phyloP scores from a whole-genome alignment of 371 early-diverging fungal genomes.

The Saksenaea oblongispora region DNA sequence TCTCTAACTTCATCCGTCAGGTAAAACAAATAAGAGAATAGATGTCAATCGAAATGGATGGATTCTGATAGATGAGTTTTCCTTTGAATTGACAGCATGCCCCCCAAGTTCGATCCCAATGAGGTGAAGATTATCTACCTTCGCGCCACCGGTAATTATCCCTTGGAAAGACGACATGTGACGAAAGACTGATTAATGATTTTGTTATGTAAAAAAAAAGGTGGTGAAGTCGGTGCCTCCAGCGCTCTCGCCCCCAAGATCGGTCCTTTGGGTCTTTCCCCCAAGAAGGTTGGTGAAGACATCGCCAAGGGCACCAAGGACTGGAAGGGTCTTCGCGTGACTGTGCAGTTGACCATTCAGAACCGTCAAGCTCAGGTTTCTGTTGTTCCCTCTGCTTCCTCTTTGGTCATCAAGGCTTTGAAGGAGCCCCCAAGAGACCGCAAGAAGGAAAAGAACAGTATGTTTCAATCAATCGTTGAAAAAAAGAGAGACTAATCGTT shows the following conservation, averaged over 20 bases:
- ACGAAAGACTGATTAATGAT: neutral
- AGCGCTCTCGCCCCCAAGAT: constrained; percentile 97
- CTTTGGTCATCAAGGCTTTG: constrained; percentile 98
- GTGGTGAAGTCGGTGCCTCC: constrained; percentile 86
- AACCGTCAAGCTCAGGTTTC: constrained; percentile 99
- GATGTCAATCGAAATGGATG: neutral
- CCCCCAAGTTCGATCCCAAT: constrained; percentile 85
- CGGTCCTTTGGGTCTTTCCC: constrained; percentile 99
- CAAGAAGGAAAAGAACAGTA: constrained; percentile 99
- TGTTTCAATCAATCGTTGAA: constrained; percentile 6
- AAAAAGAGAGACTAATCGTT: neutral
- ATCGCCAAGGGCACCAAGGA: constrained; percentile 99
- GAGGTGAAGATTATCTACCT: constrained; percentile 88
- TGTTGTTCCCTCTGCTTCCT: constrained; percentile 97
- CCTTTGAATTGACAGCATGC: constrained; percentile 27
- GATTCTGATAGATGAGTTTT: neutral
- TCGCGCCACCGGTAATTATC: constrained; percentile 83
- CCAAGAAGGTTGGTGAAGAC: constrained; percentile 99
- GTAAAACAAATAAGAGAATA: neutral
- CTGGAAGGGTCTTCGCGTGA: constrained; percentile 99
- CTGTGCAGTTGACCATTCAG: constrained; percentile 98
- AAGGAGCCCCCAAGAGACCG: constrained; percentile 99
- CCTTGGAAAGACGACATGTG: neutral
- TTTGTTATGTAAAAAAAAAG: constrained; percentile 7
- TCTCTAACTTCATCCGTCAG: constrained; percentile 5